Evolutionary conservation across 2,329 filamentous ascomycete genomes (phyloP).

Genomic region (Talaromyces sp.): DNA sequence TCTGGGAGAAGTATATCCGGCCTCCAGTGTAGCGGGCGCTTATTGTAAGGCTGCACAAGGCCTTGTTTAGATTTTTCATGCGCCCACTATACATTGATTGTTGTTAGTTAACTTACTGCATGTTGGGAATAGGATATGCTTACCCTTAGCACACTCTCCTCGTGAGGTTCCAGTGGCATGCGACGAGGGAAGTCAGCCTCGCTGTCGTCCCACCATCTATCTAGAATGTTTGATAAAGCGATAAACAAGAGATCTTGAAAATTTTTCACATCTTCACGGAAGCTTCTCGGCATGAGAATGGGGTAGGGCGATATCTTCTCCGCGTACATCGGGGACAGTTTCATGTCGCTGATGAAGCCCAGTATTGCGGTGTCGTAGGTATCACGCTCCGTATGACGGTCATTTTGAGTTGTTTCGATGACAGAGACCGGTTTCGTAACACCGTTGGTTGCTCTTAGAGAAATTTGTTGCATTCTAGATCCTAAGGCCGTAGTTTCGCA

Average conservation of each 20-base stretch:
- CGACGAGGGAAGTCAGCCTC: slow-evolving; percentile 16
- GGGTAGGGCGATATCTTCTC: slow-evolving; percentile 1
- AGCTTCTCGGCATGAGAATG: background rate
- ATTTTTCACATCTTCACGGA: background rate
- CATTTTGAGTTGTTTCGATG: background rate
- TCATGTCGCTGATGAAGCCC: background rate
- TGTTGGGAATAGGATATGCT: slow-evolving; percentile 23
- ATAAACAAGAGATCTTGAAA: slow-evolving; percentile 16
- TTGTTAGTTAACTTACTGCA: slow-evolving; percentile 59
- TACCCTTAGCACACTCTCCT: slow-evolving; percentile 16
- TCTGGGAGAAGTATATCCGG: background rate
- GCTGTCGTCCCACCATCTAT: slow-evolving; percentile 21
- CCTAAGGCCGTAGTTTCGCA: background rate
- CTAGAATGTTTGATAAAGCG: slow-evolving; percentile 21
- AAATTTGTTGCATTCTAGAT: background rate
- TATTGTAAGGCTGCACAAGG: background rate
- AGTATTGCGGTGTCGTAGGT: background rate
- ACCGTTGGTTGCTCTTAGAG: background rate
- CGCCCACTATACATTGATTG: slow-evolving; percentile 47
- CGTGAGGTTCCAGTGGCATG: slow-evolving; percentile 20
- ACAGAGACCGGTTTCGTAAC: background rate
- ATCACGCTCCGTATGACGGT: background rate
- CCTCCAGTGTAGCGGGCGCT: background rate
- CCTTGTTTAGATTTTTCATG: background rate
- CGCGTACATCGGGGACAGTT: background rate